These are phyloP conservation scores for Solanum lycopersicoides DNA, from an alignment of 257 asterid genomes.

Conservation along the genomic window DNA sequence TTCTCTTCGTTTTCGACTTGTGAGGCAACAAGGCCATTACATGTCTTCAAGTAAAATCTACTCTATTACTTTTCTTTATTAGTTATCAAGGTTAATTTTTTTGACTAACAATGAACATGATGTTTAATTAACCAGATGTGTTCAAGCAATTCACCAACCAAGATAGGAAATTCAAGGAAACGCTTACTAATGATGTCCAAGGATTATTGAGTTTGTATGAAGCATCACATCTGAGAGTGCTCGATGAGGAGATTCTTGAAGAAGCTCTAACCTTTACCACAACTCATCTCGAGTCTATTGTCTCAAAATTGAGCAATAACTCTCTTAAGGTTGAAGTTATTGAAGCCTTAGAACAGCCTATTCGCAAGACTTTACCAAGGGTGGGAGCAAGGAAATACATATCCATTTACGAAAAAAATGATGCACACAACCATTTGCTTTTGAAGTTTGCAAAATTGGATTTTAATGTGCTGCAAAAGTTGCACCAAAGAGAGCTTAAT, in stretches of 20 bases:
- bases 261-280: constrained; percentile 12
- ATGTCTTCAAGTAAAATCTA: no score
- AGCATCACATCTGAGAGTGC: constrained; percentile 7
- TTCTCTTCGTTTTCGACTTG: no score
- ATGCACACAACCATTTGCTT: neutral
- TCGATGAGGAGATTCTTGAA: constrained; percentile 1
- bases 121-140: neutral
- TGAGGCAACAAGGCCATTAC: no score
- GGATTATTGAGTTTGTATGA: constrained; percentile 11
- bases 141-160: neutral
- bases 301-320: neutral
- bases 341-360: constrained; percentile 5
- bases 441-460: constrained; percentile 13
- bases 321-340: neutral
- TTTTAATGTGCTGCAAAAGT: constrained; percentile 9
- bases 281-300: neutral
- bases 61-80: no score
- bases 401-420: neutral
- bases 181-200: no score
- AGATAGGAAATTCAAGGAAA: no score
- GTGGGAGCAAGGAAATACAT: constrained; percentile 10
- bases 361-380: constrained; percentile 4
- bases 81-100: no score
- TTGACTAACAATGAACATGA: no score
- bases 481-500: constrained; percentile 3